phyloP scores from a whole-genome alignment of 306 rosid genomes.

The Cicer yamashitae region DNA sequence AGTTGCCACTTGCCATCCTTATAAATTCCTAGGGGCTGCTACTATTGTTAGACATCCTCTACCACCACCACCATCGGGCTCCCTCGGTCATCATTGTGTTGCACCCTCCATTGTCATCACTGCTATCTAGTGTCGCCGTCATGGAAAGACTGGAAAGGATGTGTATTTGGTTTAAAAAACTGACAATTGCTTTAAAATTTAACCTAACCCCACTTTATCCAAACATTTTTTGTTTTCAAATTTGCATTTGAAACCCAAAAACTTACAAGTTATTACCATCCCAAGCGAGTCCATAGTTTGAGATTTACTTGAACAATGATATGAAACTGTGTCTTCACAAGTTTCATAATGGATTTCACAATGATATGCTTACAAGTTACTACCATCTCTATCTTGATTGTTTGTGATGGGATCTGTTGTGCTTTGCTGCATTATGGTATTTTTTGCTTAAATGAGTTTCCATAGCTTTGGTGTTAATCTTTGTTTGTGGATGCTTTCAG shows the following conservation, averaged over 20 bases:
- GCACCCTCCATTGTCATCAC: not conserved
- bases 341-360: not conserved
- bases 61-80: not conserved
- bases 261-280: not conserved
- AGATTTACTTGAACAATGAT: conserved; percentile 4
- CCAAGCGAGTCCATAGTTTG: not conserved
- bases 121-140: not conserved
- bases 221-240: not conserved
- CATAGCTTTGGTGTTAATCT: not conserved
- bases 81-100: not conserved
- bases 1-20: conserved; percentile 4
- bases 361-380: not conserved
- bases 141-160: not conserved
- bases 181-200: not conserved
- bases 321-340: not conserved
- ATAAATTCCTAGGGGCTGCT: not conserved
- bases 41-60: not conserved
- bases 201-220: not conserved
- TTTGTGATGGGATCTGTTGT: not conserved
- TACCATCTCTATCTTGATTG: not conserved
- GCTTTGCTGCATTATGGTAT: not conserved
- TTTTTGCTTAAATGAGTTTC: not conserved
- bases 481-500: conserved; percentile 13
- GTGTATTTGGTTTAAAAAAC: not conserved
- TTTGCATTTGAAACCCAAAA: not conserved